Evolutionary conservation across 805 yeast species (phyloP), one percentile per base, ranked within the genome.

Genomic region (Candida glaebosa): DNA sequence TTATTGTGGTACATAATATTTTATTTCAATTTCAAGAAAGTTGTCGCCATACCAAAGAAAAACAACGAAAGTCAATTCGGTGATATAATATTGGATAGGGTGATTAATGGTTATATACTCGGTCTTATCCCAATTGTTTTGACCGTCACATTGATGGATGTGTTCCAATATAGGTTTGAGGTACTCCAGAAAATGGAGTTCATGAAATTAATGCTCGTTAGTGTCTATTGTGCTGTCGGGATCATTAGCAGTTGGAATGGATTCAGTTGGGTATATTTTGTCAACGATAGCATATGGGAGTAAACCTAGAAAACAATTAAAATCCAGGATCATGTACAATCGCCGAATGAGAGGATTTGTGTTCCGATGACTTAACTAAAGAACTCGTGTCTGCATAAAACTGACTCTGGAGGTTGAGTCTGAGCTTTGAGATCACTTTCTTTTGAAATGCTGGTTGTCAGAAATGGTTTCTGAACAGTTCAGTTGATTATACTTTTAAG

Each of bases 161-260:
- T 82, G 15, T 73, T 87, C 54, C 79, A 80, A 39, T 55, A 69
- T 43, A 76, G 70, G 45, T 79, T 74, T 51, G 75, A 61, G 44
- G 38, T 80, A 1, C 66, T 87, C 45, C 75, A 75, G 40, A 76
- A 70, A 50, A 75, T 79, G 44, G 87, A 87, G 60, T 91, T 89
- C 55, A 63, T 87, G 43, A 79, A 87, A 36, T 69, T 91, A 49
- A 87, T 93, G 88, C 65, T 81, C 8, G 77, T 87, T 43, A 87
- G 96, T 48, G 82, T 87, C 5, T 91, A 91, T 63, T 87, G 97
- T 60, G 79, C 87, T 0, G 45, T 87, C 14, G 99, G 99, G 3
- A 80, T 93, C 5, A 69, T 90, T 6, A 73, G 87, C 34, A 79
- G 95, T 38, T 93, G 96, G 95, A 76, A 84, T 48, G 93, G 95